phyloP scores from a whole-genome alignment of 192 early-diverging fungal genomes.

The Coemansia sp. region DNA sequence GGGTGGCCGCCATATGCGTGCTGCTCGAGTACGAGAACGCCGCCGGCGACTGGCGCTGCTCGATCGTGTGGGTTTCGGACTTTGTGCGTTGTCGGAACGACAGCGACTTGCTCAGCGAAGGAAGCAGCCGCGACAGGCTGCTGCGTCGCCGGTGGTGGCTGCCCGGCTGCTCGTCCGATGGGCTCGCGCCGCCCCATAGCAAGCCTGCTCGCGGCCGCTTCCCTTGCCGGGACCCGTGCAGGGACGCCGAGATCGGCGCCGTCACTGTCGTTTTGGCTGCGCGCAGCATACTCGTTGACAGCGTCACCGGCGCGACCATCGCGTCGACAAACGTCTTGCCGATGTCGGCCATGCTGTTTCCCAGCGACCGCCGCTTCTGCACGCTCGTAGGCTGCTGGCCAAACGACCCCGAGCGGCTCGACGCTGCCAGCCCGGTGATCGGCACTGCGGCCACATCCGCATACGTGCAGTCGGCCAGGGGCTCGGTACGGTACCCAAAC shows the following conservation, averaged over 20 bases:
- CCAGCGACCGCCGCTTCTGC: constrained; percentile 8
- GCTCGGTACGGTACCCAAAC: constrained; percentile 68
- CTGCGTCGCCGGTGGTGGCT: too few relatives aligned
- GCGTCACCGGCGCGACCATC: constrained; percentile 15
- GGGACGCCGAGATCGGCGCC: constrained; percentile 7
- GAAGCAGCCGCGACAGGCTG: too few relatives aligned
- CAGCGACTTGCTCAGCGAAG: too few relatives aligned
- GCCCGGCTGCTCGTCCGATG: too few relatives aligned
- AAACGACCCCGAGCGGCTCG: background rate
- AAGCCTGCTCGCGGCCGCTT: background rate
- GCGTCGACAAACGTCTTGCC: constrained; percentile 32
- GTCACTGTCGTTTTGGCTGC: constrained; percentile 20
- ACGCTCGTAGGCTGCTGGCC: background rate
- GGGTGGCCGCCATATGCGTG: background rate
- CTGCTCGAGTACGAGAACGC: background rate
- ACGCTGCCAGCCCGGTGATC: constrained; percentile 6
- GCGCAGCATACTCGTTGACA: constrained; percentile 17
- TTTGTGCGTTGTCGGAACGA: background rate
- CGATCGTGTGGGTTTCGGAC: background rate
- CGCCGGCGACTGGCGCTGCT: background rate
- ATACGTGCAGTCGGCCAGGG: constrained; percentile 54
- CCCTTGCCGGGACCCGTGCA: background rate
- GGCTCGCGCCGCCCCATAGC: too few relatives aligned
- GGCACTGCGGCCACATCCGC: constrained; percentile 52
- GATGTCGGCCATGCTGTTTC: constrained; percentile 20